Percentiles rank a stretch among this genome's conserved stretches.
These are phyloP conservation scores for Fraxinus velutina DNA, from an alignment of 305 asterid species.

Conservation along the genomic window DNA sequence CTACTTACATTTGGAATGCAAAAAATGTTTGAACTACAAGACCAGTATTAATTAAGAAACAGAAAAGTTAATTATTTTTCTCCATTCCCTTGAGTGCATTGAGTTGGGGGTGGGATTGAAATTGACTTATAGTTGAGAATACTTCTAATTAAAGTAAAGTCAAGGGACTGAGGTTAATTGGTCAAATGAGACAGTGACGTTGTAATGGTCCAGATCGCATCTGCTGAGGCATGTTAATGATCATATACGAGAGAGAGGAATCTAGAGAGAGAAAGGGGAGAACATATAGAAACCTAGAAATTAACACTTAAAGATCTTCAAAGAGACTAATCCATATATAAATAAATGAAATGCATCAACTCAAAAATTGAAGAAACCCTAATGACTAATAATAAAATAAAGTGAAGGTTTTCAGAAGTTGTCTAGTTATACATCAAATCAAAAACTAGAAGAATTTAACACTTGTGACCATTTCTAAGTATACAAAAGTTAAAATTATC, in stretches of 20 bases:
- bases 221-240: not conserved
- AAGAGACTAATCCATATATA: not conserved
- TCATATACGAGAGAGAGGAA: not conserved
- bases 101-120: not conserved
- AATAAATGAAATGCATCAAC: too few relatives aligned
- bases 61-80: not conserved
- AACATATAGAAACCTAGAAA: not conserved
- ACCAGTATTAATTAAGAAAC: not conserved
- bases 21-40: not conserved
- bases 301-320: not conserved
- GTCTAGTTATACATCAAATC: too few relatives aligned
- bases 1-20: not conserved
- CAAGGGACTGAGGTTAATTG: not conserved
- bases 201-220: slow-evolving; percentile 9
- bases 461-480: too few relatives aligned
- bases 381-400: too few relatives aligned
- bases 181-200: slow-evolving; percentile 19
- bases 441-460: too few relatives aligned
- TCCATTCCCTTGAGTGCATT: not conserved
- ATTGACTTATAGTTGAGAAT: not conserved
- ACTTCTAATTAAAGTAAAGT: not conserved
- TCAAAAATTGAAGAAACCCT: too few relatives aligned
- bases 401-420: too few relatives aligned
- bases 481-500: too few relatives aligned
- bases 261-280: not conserved